These are phyloP conservation scores for Mycena pura DNA, from an alignment of 768 basidiomycete genomes.

Conservation along the genomic window DNA sequence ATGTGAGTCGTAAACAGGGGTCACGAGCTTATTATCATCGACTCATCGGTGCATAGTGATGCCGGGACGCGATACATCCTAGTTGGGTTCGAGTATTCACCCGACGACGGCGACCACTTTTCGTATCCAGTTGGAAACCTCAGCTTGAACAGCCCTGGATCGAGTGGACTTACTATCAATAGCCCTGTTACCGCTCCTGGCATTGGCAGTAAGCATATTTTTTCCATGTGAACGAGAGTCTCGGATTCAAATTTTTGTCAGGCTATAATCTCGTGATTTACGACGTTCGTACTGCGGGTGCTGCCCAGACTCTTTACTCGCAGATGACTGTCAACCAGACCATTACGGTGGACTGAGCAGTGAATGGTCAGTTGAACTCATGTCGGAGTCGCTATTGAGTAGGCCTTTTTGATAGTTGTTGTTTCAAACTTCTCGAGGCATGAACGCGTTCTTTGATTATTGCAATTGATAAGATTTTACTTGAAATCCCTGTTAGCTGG, in stretches of 20 bases:
- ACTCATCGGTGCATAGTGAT: constrained; percentile 6
- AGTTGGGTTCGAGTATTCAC: constrained; percentile 10
- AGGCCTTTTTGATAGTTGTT: constrained; percentile 4
- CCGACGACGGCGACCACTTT: constrained; percentile 10
- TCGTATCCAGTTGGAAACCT: constrained; percentile 8
- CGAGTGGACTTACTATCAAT: constrained; percentile 8
- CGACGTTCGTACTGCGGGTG: constrained; percentile 13
- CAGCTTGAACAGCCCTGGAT: constrained; percentile 10
- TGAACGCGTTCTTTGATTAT: not conserved
- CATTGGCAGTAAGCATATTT: constrained; percentile 8
- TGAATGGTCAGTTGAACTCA: not conserved
- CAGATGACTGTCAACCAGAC: constrained; percentile 11
- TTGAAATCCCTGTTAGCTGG: not conserved
- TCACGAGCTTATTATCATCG: not conserved
- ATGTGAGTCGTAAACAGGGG: constrained; percentile 4
- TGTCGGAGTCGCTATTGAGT: not conserved
- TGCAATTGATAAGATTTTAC: not conserved
- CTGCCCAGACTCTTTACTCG: constrained; percentile 10
- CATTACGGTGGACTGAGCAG: constrained; percentile 9
- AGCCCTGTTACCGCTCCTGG: constrained; percentile 11
- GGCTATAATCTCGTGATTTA: constrained; percentile 14
- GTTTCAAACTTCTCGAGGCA: not conserved
- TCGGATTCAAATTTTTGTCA: constrained; percentile 10
- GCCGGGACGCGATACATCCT: constrained; percentile 13
- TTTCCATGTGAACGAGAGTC: constrained; percentile 6